A percentile compares a stretch with the other conserved stretches of the same genome.
Evolutionary conservation across 2,329 filamentous ascomycete genomes (phyloP).

Genomic region (Fusarium sp.): DNA sequence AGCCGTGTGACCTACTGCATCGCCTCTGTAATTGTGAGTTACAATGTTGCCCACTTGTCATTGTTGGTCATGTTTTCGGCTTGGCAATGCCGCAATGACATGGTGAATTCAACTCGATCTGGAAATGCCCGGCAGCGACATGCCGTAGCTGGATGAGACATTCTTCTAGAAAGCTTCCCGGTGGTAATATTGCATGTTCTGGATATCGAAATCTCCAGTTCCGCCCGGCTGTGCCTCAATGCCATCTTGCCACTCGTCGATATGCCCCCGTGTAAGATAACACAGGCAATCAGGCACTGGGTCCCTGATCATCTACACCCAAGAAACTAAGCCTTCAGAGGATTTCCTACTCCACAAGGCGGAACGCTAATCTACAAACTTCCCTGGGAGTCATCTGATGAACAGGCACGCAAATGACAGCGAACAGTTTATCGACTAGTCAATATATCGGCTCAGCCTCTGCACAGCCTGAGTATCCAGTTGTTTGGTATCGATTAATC

Average conservation of each 20-base stretch:
- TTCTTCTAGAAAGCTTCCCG: conserved; percentile 38
- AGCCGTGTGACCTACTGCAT: conserved; percentile 33
- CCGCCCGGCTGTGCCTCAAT: conserved; percentile 20
- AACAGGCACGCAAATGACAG: background rate
- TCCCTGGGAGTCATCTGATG: background rate
- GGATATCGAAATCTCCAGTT: background rate
- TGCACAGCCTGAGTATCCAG: conserved; percentile 24
- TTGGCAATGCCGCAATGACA: conserved; percentile 31
- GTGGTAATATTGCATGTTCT: conserved; percentile 9
- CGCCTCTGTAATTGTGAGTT: conserved; percentile 26
- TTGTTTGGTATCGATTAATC: background rate
- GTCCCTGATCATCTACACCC: background rate
- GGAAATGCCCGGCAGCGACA: conserved; percentile 27
- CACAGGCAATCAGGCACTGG: background rate
- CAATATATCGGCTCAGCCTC: conserved; percentile 14
- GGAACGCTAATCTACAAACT: conserved; percentile 15
- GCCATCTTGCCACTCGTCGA: conserved; percentile 16
- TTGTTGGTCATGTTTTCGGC: conserved; percentile 25
- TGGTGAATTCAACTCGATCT: conserved; percentile 23
- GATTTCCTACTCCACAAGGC: conserved; percentile 22
- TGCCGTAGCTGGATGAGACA: conserved; percentile 12
- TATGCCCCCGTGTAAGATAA: conserved; percentile 4
- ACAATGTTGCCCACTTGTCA: conserved; percentile 27
- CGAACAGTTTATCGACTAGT: background rate
- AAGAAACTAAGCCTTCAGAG: conserved; percentile 14